phyloP scores from a whole-genome alignment of 371 early-diverging fungal species.

The Mortierella sp. region DNA sequence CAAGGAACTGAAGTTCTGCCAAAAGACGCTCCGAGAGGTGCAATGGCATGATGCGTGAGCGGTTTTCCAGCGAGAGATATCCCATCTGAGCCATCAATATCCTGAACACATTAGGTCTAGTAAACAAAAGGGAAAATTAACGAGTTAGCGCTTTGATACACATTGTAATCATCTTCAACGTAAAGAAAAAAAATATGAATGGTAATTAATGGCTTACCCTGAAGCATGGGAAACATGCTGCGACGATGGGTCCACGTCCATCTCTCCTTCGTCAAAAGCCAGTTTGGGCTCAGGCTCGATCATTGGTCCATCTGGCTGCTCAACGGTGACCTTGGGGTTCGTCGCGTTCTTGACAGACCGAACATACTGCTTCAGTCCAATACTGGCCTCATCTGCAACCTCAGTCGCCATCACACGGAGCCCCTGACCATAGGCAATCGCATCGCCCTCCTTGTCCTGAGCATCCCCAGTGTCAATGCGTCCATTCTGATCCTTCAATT shows the following conservation, averaged over 20 bases:
- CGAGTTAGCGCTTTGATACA: background rate
- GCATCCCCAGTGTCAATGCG: background rate
- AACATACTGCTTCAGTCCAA: constrained; percentile 34
- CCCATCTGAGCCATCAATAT: constrained; percentile 78
- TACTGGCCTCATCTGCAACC: constrained; percentile 41
- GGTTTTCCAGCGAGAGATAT: constrained; percentile 67
- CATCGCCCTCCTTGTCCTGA: background rate
- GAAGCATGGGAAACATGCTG: constrained; percentile 11
- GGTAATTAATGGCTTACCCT: constrained; percentile 4
- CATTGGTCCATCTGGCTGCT: background rate
- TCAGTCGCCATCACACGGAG: constrained; percentile 28
- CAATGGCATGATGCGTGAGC: constrained; percentile 71
- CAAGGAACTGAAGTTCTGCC: constrained; percentile 76
- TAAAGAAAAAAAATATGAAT: background rate
- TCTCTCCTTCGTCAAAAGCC: constrained; percentile 39
- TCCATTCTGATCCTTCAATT: background rate
- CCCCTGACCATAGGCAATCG: constrained; percentile 13
- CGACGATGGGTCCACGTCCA: background rate
- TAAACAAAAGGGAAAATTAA: background rate
- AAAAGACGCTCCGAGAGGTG: constrained; percentile 71
- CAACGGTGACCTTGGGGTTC: background rate
- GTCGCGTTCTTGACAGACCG: constrained; percentile 15
- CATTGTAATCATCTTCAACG: background rate
- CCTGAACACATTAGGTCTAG: constrained; percentile 68
- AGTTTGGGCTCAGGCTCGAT: constrained; percentile 1